Evolutionary conservation across 495 filamentous ascomycete genomes (phyloP).

Genomic region (Hyphodiscus hymeniophilus): DNA sequence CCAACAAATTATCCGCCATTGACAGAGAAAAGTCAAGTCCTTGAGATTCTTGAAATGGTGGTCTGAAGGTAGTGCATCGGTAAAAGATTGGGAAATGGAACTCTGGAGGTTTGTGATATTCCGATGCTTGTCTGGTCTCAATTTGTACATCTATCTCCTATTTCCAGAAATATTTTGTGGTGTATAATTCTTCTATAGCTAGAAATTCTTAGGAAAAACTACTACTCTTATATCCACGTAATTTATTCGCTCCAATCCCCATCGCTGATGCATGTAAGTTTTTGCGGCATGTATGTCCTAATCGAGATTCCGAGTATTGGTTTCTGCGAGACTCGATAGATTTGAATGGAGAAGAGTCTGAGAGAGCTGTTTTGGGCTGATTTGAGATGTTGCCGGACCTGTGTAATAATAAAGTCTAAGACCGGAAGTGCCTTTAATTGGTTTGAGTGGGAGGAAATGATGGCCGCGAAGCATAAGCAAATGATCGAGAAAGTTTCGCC

Average conservation of each 20-base stretch:
- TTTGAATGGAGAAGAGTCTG: slow-evolving; percentile 7
- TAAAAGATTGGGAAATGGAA: slow-evolving; percentile 4
- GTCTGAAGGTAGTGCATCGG: too few species aligned
- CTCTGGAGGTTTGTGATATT: too few species aligned
- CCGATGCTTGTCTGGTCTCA: too few species aligned
- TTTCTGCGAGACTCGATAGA: neutral
- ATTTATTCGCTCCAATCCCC: too few species aligned
- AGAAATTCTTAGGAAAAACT: too few species aligned
- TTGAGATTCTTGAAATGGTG: slow-evolving; percentile 30
- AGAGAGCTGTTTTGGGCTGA: slow-evolving; percentile 8
- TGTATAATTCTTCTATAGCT: too few species aligned
- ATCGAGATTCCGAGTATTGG: slow-evolving; percentile 5
- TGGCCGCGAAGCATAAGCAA: neutral
- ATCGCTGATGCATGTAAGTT: slow-evolving; percentile 3
- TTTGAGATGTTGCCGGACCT: slow-evolving; percentile 4
- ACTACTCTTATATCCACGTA: too few species aligned
- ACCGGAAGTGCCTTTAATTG: neutral
- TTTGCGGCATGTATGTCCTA: neutral
- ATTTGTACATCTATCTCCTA: too few species aligned
- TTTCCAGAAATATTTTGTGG: too few species aligned
- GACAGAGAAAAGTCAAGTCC: slow-evolving; percentile 22
- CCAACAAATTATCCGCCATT: slow-evolving; percentile 30
- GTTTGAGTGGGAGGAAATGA: neutral
- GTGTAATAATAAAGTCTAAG: slow-evolving; percentile 14
- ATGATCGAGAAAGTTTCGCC: too few species aligned